These are phyloP conservation scores for Candida morakotiae DNA, from an alignment of 805 yeast species.

Conservation along the genomic window DNA sequence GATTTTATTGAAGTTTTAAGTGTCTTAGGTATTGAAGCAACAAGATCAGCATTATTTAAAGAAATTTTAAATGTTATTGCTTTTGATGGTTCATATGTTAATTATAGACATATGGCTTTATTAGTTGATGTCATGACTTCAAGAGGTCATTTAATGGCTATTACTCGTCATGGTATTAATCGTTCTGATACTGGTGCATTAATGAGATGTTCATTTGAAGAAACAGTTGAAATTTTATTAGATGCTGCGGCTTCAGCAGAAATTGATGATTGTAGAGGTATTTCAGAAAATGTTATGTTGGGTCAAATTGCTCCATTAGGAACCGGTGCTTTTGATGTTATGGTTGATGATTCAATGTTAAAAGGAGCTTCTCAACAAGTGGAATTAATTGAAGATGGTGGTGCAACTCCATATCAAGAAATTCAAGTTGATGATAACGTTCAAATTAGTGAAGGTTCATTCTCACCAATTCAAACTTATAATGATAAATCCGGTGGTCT, in stretches of 20 bases:
- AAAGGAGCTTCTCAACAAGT: conserved; percentile 30
- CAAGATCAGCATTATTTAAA: conserved; percentile 87
- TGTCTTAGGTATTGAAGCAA: conserved; percentile 97
- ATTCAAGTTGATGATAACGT: conserved; percentile 61
- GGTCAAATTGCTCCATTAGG: conserved; percentile 99
- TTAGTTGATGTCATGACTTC: conserved; percentile 98
- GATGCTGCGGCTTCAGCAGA: conserved; percentile 99
- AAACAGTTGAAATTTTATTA: conserved; percentile 93
- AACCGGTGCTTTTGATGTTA: conserved; percentile 95
- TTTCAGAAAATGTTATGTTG: conserved; percentile 93
- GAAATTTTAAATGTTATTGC: conserved; percentile 97
- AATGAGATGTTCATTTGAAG: conserved; percentile 99
- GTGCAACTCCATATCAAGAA: conserved; percentile 86
- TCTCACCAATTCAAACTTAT: conserved; percentile 89
- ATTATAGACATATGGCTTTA: conserved; percentile 96
- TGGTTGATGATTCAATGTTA: conserved; percentile 87
- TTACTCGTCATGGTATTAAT: conserved; percentile 98
- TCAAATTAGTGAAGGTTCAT: conserved; percentile 66
- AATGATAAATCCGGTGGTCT: conserved; percentile 80
- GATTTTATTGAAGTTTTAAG: conserved; percentile 93
- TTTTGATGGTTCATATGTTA: conserved; percentile 98
- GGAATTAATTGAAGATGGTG: conserved; percentile 48
- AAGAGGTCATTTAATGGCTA: conserved; percentile 96
- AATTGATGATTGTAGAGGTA: conserved; percentile 97
- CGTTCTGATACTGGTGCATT: conserved; percentile 98